phyloP scores from a whole-genome alignment of 2,329 filamentous ascomycete genomes.

The Aspergillus japonicus region DNA sequence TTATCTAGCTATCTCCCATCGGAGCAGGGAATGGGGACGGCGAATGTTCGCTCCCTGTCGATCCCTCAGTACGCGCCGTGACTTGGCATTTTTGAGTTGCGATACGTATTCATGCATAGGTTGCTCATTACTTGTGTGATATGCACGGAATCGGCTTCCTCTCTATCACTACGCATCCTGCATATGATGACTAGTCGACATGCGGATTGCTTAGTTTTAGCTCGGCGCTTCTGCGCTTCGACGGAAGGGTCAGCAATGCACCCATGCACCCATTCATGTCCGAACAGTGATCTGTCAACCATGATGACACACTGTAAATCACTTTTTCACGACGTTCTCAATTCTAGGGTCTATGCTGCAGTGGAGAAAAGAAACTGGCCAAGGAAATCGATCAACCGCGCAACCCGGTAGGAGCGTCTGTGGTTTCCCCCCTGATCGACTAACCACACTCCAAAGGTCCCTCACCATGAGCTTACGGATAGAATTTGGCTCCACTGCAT shows the following conservation, averaged over 20 bases:
- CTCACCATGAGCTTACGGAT: too few species aligned
- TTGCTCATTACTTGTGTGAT: background rate
- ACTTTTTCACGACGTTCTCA: background rate
- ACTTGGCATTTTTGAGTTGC: background rate
- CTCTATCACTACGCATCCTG: background rate
- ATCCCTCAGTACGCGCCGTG: background rate
- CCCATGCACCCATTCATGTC: background rate
- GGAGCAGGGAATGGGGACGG: background rate
- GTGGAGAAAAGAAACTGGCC: too few species aligned
- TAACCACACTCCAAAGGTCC: too few species aligned
- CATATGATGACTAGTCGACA: background rate
- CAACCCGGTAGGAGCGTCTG: too few species aligned
- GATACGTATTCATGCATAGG: background rate
- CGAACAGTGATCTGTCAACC: background rate
- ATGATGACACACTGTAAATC: background rate
- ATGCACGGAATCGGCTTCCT: background rate
- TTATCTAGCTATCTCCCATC: background rate
- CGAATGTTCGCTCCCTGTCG: background rate
- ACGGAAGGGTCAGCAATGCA: background rate
- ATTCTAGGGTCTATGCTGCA: too few species aligned
- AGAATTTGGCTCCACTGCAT: too few species aligned
- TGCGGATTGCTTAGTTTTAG: background rate
- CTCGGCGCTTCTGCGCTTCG: background rate
- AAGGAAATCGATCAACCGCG: too few species aligned
- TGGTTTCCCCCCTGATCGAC: too few species aligned